Conservation (phyloP, 1,284 basidiomycete genomes). For the Cerrena zonata region DNA sequence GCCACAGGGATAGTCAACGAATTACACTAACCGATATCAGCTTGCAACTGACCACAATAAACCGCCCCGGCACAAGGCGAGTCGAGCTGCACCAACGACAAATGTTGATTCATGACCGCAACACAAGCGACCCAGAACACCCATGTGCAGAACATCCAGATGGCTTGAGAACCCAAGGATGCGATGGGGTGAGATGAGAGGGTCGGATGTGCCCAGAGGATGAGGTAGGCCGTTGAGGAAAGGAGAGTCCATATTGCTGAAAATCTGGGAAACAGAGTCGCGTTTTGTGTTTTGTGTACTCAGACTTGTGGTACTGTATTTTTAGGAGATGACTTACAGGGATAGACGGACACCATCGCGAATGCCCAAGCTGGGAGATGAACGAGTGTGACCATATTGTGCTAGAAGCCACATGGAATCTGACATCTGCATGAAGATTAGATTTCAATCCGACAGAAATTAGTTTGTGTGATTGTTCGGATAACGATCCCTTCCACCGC, state of each 20-base stretch:
- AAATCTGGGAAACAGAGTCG: constrained; percentile 34
- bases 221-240: constrained; percentile 42
- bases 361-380: constrained; percentile 37
- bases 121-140: constrained; percentile 51
- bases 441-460: background rate
- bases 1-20: background rate
- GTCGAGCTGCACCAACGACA: constrained; percentile 32
- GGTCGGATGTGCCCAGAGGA: constrained; percentile 51
- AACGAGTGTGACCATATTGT: constrained; percentile 45
- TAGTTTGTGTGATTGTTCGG: too few species aligned
- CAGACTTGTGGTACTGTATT: background rate
- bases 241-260: constrained; percentile 51
- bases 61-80: constrained; percentile 37
- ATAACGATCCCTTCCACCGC: background rate
- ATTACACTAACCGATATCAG: constrained; percentile 39
- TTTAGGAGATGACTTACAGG: too few species aligned
- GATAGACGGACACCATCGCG: constrained; percentile 38
- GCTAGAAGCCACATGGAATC: constrained; percentile 49
- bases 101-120: constrained; percentile 39
- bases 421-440: constrained; percentile 36
- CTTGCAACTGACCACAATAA: constrained; percentile 50
- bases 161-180: constrained; percentile 50
- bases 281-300: background rate
- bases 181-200: constrained; percentile 45
- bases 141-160: constrained; percentile 53